These are phyloP conservation scores for Cladosporium sp. DNA, from an alignment of 2,329 filamentous ascomycete genomes.

Conservation along the genomic window DNA sequence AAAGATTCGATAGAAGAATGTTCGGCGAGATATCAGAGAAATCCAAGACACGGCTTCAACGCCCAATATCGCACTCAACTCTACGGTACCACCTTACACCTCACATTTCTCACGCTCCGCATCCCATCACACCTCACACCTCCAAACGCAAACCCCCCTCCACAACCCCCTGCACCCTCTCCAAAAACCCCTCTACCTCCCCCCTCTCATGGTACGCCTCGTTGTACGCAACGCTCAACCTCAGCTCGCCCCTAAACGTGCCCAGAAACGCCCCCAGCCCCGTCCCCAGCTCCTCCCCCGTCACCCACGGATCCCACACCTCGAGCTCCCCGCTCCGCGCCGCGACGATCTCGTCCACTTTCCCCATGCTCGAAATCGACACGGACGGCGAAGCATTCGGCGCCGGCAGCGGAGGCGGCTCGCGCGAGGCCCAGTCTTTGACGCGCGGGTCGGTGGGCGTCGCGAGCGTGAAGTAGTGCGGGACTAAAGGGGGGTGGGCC, in stretches of 20 bases:
- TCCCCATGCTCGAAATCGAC: constrained; percentile 7
- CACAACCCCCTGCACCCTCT: constrained; percentile 3
- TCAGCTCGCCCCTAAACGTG: constrained; percentile 3
- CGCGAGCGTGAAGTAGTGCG: constrained; percentile 9
- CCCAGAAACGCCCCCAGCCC: constrained; percentile 3
- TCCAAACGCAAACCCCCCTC: neutral
- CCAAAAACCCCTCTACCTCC: neutral
- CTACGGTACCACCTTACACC: neutral
- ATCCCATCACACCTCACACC: neutral
- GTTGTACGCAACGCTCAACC: constrained; percentile 1
- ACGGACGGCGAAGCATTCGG: neutral
- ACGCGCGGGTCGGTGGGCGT: constrained; percentile 4
- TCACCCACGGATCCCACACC: constrained; percentile 3
- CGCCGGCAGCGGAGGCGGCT: neutral
- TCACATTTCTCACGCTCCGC: neutral
- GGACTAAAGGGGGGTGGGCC: constrained; percentile 2
- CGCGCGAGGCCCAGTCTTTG: neutral
- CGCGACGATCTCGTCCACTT: neutral
- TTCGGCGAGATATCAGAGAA: neutral
- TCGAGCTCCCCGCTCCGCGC: neutral
- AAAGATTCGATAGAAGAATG: neutral
- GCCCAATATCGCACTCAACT: neutral
- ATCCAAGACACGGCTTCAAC: neutral
- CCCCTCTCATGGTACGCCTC: neutral
- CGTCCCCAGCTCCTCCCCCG: constrained; percentile 3